Base-by-base conservation (phyloP, 164 flowering plant genomes). In the Tetracentron sinense region DNA sequence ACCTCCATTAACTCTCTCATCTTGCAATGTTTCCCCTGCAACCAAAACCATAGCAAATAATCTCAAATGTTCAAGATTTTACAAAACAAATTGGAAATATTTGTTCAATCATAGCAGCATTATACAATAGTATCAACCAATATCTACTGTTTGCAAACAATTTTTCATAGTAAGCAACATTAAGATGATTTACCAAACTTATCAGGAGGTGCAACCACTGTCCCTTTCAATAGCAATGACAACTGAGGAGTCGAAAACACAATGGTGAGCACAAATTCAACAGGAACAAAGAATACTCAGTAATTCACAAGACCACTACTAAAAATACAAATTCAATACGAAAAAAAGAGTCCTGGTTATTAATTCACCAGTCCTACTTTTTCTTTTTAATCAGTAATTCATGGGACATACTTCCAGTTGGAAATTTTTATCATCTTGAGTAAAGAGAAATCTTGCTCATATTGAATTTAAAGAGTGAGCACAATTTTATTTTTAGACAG, bases 161-260 rank as follows among this genome's bases (percentile, higher is more conserved):
- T 61, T 62, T 8, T 29, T 6, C 21, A 27, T 15, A 15, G 23
- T 42, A 46, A 54, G 38, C 38, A 21, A 21, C 8, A 63, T 28
- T 16, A 57, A 67, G 51, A 58, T 59, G 49, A 65, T 49, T 75
- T 84, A 93, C 98, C 98, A 78, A 90, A 93, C 81, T 87, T 93
- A 71, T 93, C 98, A 12, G 98, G 98, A 60, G 98, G 98, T 25
- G 98, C 98, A 69, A 94, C 88, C 61, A 94, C 96, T 49, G 98
- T 83, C 65, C 98, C 98, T 78, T 90, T 94, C 77, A 94, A 63
- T 44, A 94, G 86, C 79, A 89, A 75, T 58, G 98, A 94, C 65
- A 94, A 71, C 98, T 94, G 84, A 66, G 50, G 5, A 74, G 25
- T 51, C 35, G 50, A 67, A 23, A 38, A 71, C 19, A 58, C 6